Evolutionary conservation across 176 grass and related monocot genomes (phyloP), one percentile per base, ranked within the genome.

Genomic region (Aegilops umbellulata): DNA sequence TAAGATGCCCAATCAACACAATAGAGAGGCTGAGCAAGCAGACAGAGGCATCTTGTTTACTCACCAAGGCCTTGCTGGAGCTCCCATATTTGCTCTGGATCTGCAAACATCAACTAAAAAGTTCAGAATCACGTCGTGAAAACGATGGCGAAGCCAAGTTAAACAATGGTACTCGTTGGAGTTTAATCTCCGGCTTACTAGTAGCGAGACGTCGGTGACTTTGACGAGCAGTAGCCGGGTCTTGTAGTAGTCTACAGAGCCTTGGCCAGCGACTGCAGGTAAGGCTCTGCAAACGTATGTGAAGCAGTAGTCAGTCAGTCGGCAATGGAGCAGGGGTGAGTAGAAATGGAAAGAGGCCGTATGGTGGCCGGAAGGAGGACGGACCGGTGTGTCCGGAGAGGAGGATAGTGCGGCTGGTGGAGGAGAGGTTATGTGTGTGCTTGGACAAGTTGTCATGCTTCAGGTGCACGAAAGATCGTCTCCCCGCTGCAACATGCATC

Each of bases 371-470:
- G 12, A 13, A 11, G 14, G 49, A 19, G 39, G 14, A 66, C 16
- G 38, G 73, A 97, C 95, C 95, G 71, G 95, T 73, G 36, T 92
- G 90, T 24, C 95, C 90, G 17, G 95, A 92, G 15, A 97, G 90
- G 68, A 97, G 76, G 69, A 97, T 93, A 5, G 92, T 69, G 38
- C 89, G 92, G 58, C 90, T 97, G 10, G 92, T 92, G 10, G 95
- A 86, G 55, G 92, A 82, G 82, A 97, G 31, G 31, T 31, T 31
- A 31, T 31, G 31, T 31, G 4, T 31, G 31, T 31, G 31, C 31
- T 31, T 31, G 32, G 87, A 90, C 67, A 95, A 38, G 55, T 95
- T 89, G 3, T 74, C 82, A 65, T 93, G 87, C 82, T 90, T 94
- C 74, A 97, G 86, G 80, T 97, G 88, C 35, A 97, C 79, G 85